Evolutionary conservation across 768 basidiomycete species (phyloP).

Genomic region (Lentinula detonsa): DNA sequence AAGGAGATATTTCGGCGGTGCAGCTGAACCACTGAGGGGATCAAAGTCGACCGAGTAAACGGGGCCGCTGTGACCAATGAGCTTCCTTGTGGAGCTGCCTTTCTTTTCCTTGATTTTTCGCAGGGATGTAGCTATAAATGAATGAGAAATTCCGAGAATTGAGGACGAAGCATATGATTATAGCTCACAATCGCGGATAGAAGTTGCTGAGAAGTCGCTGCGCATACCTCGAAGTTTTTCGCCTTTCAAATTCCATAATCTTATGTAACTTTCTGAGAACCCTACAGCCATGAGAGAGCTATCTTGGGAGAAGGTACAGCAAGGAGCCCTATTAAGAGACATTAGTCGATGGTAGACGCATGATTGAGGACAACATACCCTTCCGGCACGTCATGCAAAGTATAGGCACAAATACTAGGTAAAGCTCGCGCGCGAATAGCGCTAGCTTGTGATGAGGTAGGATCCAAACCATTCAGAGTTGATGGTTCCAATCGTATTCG

Average conservation of each 20-base stretch:
- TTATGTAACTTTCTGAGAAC: slow-evolving; percentile 92
- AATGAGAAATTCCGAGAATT: background rate
- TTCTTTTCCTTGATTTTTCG: slow-evolving; percentile 74
- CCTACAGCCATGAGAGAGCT: slow-evolving; percentile 91
- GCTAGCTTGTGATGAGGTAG: slow-evolving; percentile 51
- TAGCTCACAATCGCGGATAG: slow-evolving; percentile 66
- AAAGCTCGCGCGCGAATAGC: slow-evolving; percentile 59
- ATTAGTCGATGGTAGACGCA: background rate
- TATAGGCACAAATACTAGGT: slow-evolving; percentile 94
- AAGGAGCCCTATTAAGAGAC: slow-evolving; percentile 40
- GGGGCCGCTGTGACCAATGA: slow-evolving; percentile 95
- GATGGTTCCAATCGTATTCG: slow-evolving; percentile 87
- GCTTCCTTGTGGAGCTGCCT: slow-evolving; percentile 82
- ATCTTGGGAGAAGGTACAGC: slow-evolving; percentile 85
- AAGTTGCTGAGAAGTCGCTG: slow-evolving; percentile 66
- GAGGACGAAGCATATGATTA: background rate
- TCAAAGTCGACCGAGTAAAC: slow-evolving; percentile 95
- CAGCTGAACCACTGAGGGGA: slow-evolving; percentile 80
- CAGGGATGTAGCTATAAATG: slow-evolving; percentile 45
- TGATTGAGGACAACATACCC: slow-evolving; percentile 51
- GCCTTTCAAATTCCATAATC: slow-evolving; percentile 92
- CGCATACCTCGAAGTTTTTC: slow-evolving; percentile 75
- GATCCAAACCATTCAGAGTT: slow-evolving; percentile 48
- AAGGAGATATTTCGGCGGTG: slow-evolving; percentile 80
- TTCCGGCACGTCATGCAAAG: slow-evolving; percentile 91